Percentiles rank a stretch among this genome's conserved stretches.
Conservation (phyloP, 148 eudicot species). For the Vaccinium macrocarpon region DNA sequence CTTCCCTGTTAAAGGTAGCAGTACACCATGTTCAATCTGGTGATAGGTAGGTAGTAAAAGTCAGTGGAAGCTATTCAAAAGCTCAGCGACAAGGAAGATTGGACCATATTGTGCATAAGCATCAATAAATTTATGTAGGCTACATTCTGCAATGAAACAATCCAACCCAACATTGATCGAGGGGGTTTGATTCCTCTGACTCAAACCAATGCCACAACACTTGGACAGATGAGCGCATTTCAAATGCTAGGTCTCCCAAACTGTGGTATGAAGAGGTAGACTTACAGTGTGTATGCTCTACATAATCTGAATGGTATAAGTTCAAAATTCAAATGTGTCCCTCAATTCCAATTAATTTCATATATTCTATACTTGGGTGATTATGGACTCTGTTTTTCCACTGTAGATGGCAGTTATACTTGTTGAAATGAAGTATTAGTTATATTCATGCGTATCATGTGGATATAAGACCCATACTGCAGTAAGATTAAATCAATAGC, state of each 20-base stretch:
- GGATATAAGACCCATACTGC: neutral
- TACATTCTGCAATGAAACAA: neutral
- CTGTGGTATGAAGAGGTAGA: neutral
- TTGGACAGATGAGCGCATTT: neutral
- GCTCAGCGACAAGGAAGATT: neutral
- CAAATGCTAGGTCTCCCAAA: neutral
- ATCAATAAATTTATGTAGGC: neutral
- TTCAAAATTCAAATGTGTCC: neutral
- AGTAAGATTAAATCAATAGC: neutral
- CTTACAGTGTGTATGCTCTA: neutral
- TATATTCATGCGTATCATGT: neutral
- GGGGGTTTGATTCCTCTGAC: neutral
- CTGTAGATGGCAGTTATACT: neutral
- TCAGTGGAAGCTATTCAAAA: neutral
- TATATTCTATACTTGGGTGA: neutral
- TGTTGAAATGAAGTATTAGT: neutral
- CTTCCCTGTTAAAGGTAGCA: neutral
- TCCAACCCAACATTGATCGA: neutral
- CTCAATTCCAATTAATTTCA: neutral
- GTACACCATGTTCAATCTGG: neutral
- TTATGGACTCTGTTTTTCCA: neutral
- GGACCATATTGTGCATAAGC: neutral
- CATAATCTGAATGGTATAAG: neutral
- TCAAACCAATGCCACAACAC: neutral
- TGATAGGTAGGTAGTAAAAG: neutral